These are phyloP conservation scores for Pulveroboletus ravenelii DNA, from an alignment of 768 basidiomycete species.

Conservation along the genomic window DNA sequence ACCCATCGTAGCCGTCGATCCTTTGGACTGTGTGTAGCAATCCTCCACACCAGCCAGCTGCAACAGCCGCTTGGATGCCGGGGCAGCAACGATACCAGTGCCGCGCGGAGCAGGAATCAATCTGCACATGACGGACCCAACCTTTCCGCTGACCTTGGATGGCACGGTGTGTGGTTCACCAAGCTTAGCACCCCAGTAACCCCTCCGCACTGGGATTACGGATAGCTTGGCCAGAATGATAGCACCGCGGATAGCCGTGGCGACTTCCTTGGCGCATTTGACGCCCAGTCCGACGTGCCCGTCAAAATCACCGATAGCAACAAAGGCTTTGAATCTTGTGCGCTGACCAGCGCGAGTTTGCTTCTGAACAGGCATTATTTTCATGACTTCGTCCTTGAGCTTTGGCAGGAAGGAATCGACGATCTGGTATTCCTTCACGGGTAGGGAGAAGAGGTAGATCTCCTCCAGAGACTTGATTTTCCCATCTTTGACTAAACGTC, in stretches of 20 bases:
- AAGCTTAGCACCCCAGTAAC: constrained; percentile 99
- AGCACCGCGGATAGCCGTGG: constrained; percentile 98
- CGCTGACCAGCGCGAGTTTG: constrained; percentile 99
- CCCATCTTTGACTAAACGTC: constrained; percentile 97
- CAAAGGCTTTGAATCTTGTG: constrained; percentile 99
- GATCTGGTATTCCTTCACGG: constrained; percentile 99
- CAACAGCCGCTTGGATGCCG: constrained; percentile 92
- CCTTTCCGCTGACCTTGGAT: constrained; percentile 97
- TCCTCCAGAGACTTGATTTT: constrained; percentile 99
- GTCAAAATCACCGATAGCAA: constrained; percentile 97
- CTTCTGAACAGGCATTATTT: constrained; percentile 99
- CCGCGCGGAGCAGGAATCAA: constrained; percentile 98
- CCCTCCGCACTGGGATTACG: constrained; percentile 95
- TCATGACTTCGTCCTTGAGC: constrained; percentile 99
- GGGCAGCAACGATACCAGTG: constrained; percentile 99
- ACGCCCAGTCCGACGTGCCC: constrained; percentile 99
- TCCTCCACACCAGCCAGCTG: constrained; percentile 98
- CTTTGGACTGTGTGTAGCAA: constrained; percentile 96
- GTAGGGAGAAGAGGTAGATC: constrained; percentile 99
- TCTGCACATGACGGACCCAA: constrained; percentile 98
- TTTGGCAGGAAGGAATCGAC: constrained; percentile 99
- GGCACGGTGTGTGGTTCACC: constrained; percentile 99
- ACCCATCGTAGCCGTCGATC: constrained; percentile 97
- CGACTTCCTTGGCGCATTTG: constrained; percentile 99
- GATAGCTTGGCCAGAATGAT: constrained; percentile 99